Evolutionary conservation across 345 rosid genomes (phyloP).

Genomic region (Mangifera indica): DNA sequence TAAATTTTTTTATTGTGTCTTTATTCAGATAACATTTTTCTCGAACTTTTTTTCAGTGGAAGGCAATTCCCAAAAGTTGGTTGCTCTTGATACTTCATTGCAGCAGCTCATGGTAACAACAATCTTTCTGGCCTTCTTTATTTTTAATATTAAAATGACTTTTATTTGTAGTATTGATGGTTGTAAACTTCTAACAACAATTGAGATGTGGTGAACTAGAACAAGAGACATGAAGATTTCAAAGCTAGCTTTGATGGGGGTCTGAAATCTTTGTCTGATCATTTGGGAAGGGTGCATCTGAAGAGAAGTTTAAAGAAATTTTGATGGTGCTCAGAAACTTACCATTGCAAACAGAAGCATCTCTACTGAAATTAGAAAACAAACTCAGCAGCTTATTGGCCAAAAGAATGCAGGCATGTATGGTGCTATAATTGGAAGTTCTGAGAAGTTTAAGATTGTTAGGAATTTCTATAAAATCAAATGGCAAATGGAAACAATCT

Average conservation of each 20-base stretch:
- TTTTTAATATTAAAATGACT: conserved; percentile 16
- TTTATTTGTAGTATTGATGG: conserved; percentile 8
- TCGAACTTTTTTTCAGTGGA: conserved; percentile 55
- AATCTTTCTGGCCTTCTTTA: conserved; percentile 18
- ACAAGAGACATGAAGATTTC: conserved; percentile 59
- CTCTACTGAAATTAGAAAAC: conserved; percentile 46
- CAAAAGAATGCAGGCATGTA: conserved; percentile 61
- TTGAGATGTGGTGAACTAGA: conserved; percentile 44
- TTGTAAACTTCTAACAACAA: conserved; percentile 22
- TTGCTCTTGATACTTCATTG: conserved; percentile 54
- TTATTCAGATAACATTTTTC: neutral
- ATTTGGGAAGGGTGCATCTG: conserved; percentile 42
- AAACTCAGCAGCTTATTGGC: conserved; percentile 48
- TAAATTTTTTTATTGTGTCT: neutral
- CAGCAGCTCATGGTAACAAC: conserved; percentile 64
- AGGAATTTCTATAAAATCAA: neutral
- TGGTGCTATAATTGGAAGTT: conserved; percentile 6
- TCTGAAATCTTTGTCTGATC: conserved; percentile 65
- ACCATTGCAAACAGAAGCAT: conserved; percentile 57
- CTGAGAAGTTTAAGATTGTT: conserved; percentile 7
- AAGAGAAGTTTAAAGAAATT: conserved; percentile 54
- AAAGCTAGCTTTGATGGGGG: conserved; percentile 57
- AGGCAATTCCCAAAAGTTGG: conserved; percentile 65
- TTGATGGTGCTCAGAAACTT: conserved; percentile 46
- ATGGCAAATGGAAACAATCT: neutral